These are phyloP conservation scores for Wickerhamomyces strasburgensis DNA, from an alignment of 805 yeast genomes.

Conservation along the genomic window DNA sequence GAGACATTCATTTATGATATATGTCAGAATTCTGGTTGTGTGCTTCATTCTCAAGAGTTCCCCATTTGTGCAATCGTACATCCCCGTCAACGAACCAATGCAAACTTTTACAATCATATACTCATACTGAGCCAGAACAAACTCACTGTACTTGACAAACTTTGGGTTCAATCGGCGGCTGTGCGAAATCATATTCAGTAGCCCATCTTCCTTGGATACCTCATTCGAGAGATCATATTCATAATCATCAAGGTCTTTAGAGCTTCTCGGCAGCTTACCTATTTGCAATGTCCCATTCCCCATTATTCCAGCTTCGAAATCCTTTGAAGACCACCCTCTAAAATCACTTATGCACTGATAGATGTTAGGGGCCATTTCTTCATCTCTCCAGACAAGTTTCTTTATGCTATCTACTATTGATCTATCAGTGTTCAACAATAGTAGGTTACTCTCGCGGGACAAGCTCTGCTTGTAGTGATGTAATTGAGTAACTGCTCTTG, in stretches of 20 bases:
- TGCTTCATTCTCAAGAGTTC: conserved; percentile 43
- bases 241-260: conserved; percentile 14
- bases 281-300: conserved; percentile 52
- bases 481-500: conserved; percentile 15
- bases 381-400: conserved; percentile 48
- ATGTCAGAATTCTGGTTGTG: conserved; percentile 30
- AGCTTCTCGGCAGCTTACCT: conserved; percentile 39
- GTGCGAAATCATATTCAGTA: conserved; percentile 22
- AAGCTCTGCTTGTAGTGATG: conserved; percentile 17
- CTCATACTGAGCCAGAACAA: conserved; percentile 52
- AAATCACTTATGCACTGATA: conserved; percentile 50
- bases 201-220: conserved; percentile 16
- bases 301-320: conserved; percentile 42
- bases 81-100: conserved; percentile 64
- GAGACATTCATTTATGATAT: conserved; percentile 47
- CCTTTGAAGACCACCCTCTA: conserved; percentile 46
- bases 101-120: conserved; percentile 64
- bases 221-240: conserved; percentile 21
- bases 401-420: conserved; percentile 39
- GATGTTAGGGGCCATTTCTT: conserved; percentile 45
- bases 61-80: conserved; percentile 62
- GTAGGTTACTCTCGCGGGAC: conserved; percentile 44
- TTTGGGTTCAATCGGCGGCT: conserved; percentile 27
- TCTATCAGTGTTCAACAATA: conserved; percentile 73
- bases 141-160: conserved; percentile 30